Evolutionary conservation across 805 yeast species (phyloP), one percentile per base, ranked within the genome.

Genomic region (Tetrapisispora nanseiensis): DNA sequence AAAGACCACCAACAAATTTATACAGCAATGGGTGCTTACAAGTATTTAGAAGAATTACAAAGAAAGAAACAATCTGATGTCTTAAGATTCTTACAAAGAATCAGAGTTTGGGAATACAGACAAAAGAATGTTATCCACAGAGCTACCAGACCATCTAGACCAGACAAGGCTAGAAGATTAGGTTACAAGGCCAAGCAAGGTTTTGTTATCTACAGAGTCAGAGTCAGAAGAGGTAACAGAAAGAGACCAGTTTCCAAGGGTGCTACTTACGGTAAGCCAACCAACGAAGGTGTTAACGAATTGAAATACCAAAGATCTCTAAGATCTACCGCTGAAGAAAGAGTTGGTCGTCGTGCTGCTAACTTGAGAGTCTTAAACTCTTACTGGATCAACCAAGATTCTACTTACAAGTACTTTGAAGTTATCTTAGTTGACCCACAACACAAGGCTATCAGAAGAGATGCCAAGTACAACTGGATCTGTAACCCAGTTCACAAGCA

Each of bases 121-220:
- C 98, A 92, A 79, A 82, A 82, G 80, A 82, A 78, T 67, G 97
- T 89, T 61, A 83, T 92, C 74, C 97, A 92, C 96, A 84, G 98
- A 74, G 97, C 97, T 61, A 63, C 94, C 47, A 86, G 90, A 74
- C 98, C 98, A 66, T 83, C 97, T 61, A 89, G 97, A 76, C 98
- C 98, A 74, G 98, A 92, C 76, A 92, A 92, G 92, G 98, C 98
- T 67, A 90, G 98, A 82, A 86, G 95, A 75, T 83, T 92, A 68
- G 98, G 98, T 63, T 92, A 92, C 96, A 92, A 92, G 84, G 97
- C 98, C 75, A 92, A 92, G 83, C 98, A 92, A 80, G 98, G 98
- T 64, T 92, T 86, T 71, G 96, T 85, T 59, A 79, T 92, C 81
- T 92, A 76, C 96, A 83, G 98, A 75, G 76, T 90, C 74, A 86